Evolutionary conservation across 1,139 yeast genomes (phyloP).

Genomic region (Debaryomycetaceae sp.): DNA sequence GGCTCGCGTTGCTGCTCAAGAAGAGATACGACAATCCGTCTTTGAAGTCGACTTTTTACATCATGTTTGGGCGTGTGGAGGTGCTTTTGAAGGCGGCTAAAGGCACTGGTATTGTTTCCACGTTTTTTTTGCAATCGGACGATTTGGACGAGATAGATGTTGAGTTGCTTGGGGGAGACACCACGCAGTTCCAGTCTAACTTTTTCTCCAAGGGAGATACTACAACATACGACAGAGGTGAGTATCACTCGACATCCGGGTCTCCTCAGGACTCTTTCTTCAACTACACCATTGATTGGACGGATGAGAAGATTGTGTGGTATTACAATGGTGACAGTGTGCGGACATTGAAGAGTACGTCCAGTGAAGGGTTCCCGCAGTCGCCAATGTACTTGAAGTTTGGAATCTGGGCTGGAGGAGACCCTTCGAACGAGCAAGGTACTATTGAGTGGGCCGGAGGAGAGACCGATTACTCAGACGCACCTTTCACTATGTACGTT

Average conservation of each 20-base stretch:
- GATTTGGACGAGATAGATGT: constrained; percentile 79
- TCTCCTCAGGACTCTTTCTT: constrained; percentile 41
- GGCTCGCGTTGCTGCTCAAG: constrained; percentile 54
- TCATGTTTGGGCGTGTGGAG: constrained; percentile 80
- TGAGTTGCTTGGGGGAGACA: constrained; percentile 76
- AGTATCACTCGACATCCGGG: constrained; percentile 45
- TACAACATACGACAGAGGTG: constrained; percentile 70
- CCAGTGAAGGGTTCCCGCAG: constrained; percentile 48
- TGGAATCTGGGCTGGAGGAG: constrained; percentile 49
- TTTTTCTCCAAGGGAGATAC: constrained; percentile 75
- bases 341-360: constrained; percentile 35
- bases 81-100: constrained; percentile 63
- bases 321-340: constrained; percentile 41
- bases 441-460: constrained; percentile 50
- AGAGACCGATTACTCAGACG: constrained; percentile 33
- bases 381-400: constrained; percentile 45
- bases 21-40: constrained; percentile 69
- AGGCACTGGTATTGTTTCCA: constrained; percentile 72
- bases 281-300: constrained; percentile 37
- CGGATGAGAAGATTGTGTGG: constrained; percentile 34
- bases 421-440: constrained; percentile 43
- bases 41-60: constrained; percentile 64
- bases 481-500: constrained; percentile 33
- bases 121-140: constrained; percentile 74
- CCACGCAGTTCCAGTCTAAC: constrained; percentile 68